phyloP scores from a whole-genome alignment of 345 rosid species.

The Linum lewisii region DNA sequence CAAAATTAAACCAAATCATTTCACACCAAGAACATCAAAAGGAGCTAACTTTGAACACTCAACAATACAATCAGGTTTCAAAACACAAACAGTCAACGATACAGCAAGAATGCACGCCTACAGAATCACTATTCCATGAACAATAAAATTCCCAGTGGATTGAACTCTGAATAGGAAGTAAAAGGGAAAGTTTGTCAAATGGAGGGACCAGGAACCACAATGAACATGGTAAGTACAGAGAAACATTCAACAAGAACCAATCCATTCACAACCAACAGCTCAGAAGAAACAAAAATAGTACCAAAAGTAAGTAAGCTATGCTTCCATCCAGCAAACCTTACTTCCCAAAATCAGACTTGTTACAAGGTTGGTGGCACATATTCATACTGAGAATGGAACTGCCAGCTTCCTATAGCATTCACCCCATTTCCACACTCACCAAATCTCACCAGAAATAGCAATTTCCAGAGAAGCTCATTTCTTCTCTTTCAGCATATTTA shows the following conservation, averaged over 20 bases:
- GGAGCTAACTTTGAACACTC: not conserved
- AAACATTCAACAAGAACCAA: too few species aligned
- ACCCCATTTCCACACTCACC: not conserved
- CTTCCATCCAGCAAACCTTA: not conserved
- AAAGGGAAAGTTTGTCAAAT: not conserved
- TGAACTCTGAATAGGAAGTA: not conserved
- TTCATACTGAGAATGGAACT: not conserved
- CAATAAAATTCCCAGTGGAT: too few species aligned
- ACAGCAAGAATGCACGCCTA: not conserved
- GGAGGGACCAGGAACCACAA: not conserved
- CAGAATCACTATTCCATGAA: too few species aligned
- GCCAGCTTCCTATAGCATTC: not conserved
- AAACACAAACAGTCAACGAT: too few species aligned
- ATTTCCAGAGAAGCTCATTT: not conserved
- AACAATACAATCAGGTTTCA: not conserved
- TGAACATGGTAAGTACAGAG: too few species aligned
- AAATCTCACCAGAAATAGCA: not conserved
- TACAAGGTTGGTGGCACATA: not conserved
- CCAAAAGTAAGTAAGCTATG: not conserved
- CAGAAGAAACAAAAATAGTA: not conserved
- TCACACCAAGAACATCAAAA: not conserved
- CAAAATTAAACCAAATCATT: too few species aligned
- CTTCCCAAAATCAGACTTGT: not conserved
- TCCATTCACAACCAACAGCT: not conserved
- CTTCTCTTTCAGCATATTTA: not conserved